Evolutionary conservation across 129 eudicot species (phyloP).

Genomic region (Escallonia rubra): DNA sequence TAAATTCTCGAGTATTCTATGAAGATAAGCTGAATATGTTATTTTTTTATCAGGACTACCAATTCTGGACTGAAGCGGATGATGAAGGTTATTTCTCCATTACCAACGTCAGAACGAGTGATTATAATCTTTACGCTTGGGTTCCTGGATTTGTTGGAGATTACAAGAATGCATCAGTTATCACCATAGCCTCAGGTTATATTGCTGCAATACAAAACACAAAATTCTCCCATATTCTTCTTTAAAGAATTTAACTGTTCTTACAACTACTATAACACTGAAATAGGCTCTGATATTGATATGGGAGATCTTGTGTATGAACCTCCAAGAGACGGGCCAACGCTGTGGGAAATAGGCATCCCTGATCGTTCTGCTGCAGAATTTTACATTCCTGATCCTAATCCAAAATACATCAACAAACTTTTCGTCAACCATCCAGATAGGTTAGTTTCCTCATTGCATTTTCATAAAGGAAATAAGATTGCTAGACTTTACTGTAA

Average conservation of each 20-base stretch:
- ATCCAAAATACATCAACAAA: constrained; percentile 61
- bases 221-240: too few species aligned
- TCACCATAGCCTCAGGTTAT: constrained; percentile 63
- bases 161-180: constrained; percentile 31
- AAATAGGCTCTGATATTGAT: constrained; percentile 47
- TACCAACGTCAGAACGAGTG: constrained; percentile 44
- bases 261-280: too few species aligned
- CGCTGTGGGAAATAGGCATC: constrained; percentile 90
- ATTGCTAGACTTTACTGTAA: too few species aligned
- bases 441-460: constrained; percentile 36
- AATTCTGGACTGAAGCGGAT: constrained; percentile 71
- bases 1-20: background rate
- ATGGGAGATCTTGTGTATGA: constrained; percentile 60
- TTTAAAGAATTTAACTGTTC: too few species aligned
- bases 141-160: constrained; percentile 89
- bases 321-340: constrained; percentile 91
- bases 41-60: constrained; percentile 56
- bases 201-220: background rate
- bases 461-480: too few species aligned
- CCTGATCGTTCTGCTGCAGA: constrained; percentile 96
- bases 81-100: constrained; percentile 59
- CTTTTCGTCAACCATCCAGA: constrained; percentile 69
- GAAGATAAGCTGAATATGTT: background rate
- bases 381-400: constrained; percentile 73
- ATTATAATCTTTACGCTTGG: constrained; percentile 72